Evolutionary conservation across 352 stramenopile species (phyloP).

Genomic region (Phytophthora constricta): DNA sequence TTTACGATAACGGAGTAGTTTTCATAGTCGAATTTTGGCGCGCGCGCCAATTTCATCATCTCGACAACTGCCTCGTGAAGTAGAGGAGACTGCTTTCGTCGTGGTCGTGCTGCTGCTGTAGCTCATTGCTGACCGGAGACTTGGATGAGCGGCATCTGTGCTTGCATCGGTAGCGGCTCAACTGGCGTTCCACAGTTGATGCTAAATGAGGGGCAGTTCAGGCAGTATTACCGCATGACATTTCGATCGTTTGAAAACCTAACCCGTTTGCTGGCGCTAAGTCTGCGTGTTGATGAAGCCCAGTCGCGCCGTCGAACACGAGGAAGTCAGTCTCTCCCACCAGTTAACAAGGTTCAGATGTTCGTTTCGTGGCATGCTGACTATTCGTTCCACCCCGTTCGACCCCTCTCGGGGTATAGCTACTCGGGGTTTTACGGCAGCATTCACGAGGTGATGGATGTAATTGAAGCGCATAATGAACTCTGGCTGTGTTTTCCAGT

Average conservation of each 20-base stretch:
- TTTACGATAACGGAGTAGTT: too few species aligned
- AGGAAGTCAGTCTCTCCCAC: not conserved
- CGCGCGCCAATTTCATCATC: too few species aligned
- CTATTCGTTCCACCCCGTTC: constrained; percentile 8
- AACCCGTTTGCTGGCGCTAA: not conserved
- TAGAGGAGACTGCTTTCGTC: too few species aligned
- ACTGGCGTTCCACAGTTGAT: constrained; percentile 13
- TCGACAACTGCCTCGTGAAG: too few species aligned
- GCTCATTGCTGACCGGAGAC: too few species aligned
- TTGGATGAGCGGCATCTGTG: too few species aligned
- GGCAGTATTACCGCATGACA: constrained; percentile 9
- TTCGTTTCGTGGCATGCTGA: constrained; percentile 9
- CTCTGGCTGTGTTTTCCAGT: constrained; percentile 5
- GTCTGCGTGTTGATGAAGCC: not conserved
- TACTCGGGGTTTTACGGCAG: constrained; percentile 1
- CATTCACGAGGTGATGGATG: constrained; percentile 12
- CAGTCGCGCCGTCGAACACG: constrained; percentile 3
- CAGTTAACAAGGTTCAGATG: constrained; percentile 22
- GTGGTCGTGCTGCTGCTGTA: too few species aligned
- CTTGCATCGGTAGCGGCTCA: too few species aligned
- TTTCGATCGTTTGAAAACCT: constrained; percentile 8
- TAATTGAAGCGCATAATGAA: not conserved
- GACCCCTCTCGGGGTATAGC: not conserved
- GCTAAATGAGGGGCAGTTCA: constrained; percentile 13
- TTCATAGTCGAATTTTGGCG: too few species aligned